Percentiles rank a stretch among this genome's conserved stretches.
phyloP scores from a whole-genome alignment of 1,139 yeast species.

The Candida freyschussii region DNA sequence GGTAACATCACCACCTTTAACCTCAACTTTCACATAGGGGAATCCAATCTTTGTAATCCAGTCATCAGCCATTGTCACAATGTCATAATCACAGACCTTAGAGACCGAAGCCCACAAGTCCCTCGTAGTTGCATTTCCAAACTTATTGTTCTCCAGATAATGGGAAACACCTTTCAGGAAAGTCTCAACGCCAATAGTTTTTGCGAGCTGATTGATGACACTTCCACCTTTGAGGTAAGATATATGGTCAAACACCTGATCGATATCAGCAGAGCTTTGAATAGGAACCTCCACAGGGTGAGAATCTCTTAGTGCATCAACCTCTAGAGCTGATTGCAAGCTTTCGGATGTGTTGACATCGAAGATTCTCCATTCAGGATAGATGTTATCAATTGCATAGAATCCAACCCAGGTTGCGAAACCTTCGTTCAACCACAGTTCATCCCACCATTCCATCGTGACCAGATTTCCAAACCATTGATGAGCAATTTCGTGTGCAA shows the following conservation, averaged over 20 bases:
- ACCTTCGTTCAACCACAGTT: slow-evolving; percentile 87
- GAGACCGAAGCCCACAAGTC: slow-evolving; percentile 58
- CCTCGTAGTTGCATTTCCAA: slow-evolving; percentile 54
- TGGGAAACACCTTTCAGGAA: slow-evolving; percentile 75
- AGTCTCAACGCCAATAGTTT: slow-evolving; percentile 66
- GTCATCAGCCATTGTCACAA: slow-evolving; percentile 46
- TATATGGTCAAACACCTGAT: slow-evolving; percentile 83
- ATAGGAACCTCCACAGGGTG: slow-evolving; percentile 90
- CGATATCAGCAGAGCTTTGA: slow-evolving; percentile 72
- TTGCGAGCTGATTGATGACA: slow-evolving; percentile 71
- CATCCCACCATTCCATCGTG: slow-evolving; percentile 96
- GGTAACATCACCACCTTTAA: slow-evolving; percentile 26
- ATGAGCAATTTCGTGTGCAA: slow-evolving; percentile 87
- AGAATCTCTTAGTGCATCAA: slow-evolving; percentile 74
- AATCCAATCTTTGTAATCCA: slow-evolving; percentile 67
- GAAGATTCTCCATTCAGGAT: slow-evolving; percentile 87
- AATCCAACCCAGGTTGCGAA: slow-evolving; percentile 91
- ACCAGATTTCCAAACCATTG: slow-evolving; percentile 93
- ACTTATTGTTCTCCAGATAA: slow-evolving; percentile 64
- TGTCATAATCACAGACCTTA: slow-evolving; percentile 51
- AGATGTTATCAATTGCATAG: slow-evolving; percentile 69
- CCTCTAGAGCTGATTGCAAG: slow-evolving; percentile 61
- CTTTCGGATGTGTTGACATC: slow-evolving; percentile 65
- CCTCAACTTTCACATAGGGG: slow-evolving; percentile 50
- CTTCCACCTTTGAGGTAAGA: slow-evolving; percentile 83